phyloP scores from a whole-genome alignment of 139 green algal species.

The Auxenochlorella pyrenoidosa region DNA sequence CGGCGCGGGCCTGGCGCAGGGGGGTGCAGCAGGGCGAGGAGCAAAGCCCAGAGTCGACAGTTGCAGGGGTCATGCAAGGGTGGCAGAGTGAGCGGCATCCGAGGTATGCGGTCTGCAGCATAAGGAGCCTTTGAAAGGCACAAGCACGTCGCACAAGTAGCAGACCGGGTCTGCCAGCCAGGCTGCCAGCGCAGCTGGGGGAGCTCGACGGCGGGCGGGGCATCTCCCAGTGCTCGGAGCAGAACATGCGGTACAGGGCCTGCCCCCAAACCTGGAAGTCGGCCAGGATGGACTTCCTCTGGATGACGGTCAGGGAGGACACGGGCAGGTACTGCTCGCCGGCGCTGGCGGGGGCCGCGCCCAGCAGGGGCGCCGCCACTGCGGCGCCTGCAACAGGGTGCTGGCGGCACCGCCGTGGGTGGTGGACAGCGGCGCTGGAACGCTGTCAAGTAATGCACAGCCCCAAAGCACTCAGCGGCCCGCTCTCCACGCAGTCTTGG shows the following conservation, averaged over 20 bases:
- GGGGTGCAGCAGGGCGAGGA: background rate
- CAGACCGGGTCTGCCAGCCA: no score
- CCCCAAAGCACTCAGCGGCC: no score
- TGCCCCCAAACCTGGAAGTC: constrained; percentile 21
- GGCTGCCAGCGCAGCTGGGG: no score
- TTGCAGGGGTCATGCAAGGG: no score
- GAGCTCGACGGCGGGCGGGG: no score
- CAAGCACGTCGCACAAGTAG: no score
- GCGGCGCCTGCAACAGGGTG: constrained; percentile 1
- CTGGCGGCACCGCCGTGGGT: background rate
- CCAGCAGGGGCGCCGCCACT: constrained; percentile 1
- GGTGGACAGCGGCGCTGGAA: background rate
- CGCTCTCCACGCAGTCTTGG: no score
- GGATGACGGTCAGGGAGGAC: constrained; percentile 22
- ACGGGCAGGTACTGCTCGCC: constrained; percentile 9
- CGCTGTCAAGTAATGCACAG: background rate
- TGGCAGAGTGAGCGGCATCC: no score
- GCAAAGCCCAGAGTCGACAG: background rate
- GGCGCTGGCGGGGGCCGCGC: background rate
- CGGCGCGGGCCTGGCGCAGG: background rate
- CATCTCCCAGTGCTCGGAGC: no score
- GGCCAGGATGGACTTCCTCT: constrained; percentile 22
- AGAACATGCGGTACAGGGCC: no score
- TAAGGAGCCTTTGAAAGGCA: no score
- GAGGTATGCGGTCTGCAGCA: no score